Evolutionary conservation across 2,329 filamentous ascomycete genomes (phyloP).

Genomic region (Aureobasidium sp.): DNA sequence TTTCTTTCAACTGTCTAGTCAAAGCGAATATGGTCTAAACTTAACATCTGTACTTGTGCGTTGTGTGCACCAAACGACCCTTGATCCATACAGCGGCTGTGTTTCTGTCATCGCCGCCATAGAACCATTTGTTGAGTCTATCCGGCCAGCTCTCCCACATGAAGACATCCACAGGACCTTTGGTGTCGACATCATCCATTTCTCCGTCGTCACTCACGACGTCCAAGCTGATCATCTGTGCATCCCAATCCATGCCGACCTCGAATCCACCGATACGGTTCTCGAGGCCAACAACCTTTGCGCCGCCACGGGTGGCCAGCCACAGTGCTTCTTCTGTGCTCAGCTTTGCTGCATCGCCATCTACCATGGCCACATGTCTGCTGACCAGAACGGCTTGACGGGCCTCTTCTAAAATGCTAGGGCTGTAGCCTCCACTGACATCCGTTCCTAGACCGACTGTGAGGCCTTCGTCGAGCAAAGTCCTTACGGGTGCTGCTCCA

Average conservation of each 20-base stretch:
- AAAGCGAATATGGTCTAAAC: not conserved
- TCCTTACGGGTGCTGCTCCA: conserved; percentile 68
- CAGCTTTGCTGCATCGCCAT: conserved; percentile 52
- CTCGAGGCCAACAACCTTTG: conserved; percentile 68
- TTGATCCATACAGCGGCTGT: conserved; percentile 83
- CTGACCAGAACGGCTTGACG: conserved; percentile 74
- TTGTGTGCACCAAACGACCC: conserved; percentile 69
- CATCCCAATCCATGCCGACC: conserved; percentile 84
- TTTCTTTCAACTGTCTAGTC: not conserved
- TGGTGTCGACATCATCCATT: conserved; percentile 31
- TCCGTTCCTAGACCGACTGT: conserved; percentile 85
- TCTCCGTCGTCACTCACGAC: conserved; percentile 27
- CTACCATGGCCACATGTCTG: conserved; percentile 57
- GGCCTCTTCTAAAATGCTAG: conserved; percentile 75
- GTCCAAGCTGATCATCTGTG: conserved; percentile 67
- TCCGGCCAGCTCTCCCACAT: conserved; percentile 88
- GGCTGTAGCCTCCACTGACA: conserved; percentile 78
- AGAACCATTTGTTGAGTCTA: conserved; percentile 87
- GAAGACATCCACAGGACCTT: conserved; percentile 75
- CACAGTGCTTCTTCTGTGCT: conserved; percentile 82
- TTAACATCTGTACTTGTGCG: not conserved
- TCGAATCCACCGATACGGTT: conserved; percentile 73
- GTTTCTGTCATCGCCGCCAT: conserved; percentile 87
- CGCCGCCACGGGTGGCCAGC: conserved; percentile 82
- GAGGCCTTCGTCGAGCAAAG: conserved; percentile 66